Percentiles rank a stretch among this genome's conserved stretches.
Evolutionary conservation across 768 basidiomycete genomes (phyloP).

Genomic region (Pleurotus ostreatus): DNA sequence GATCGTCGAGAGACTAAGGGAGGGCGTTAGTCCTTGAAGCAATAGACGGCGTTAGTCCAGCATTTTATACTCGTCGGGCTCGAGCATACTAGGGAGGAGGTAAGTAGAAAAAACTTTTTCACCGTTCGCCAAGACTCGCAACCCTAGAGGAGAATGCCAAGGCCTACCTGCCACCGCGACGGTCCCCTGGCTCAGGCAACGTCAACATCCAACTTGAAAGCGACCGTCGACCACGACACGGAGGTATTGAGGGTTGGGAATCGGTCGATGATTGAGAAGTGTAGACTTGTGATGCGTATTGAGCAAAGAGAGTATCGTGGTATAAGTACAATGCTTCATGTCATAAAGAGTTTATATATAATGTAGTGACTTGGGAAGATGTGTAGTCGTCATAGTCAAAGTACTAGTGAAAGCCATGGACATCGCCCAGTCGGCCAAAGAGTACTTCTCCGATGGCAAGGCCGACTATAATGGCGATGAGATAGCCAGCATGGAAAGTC

Average conservation of each 20-base stretch:
- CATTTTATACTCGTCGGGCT: slow-evolving; percentile 7
- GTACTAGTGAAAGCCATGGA: slow-evolving; percentile 9
- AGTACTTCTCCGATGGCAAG: slow-evolving; percentile 70
- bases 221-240: no score
- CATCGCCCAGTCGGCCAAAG: slow-evolving; percentile 52
- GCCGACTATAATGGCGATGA: slow-evolving; percentile 70
- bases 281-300: no score
- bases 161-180: not conserved
- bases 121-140: not conserved
- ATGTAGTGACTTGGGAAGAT: not conserved
- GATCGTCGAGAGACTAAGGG: not conserved
- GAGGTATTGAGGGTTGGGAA: no score
- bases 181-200: not conserved
- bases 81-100: not conserved
- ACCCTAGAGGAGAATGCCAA: no score
- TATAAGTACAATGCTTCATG: not conserved
- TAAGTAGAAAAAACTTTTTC: slow-evolving; percentile 6
- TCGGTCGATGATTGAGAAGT: no score
- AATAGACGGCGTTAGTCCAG: not conserved
- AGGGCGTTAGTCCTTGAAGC: not conserved
- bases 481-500: slow-evolving; percentile 79
- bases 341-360: not conserved
- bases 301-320: no score
- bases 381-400: not conserved
- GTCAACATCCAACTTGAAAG: no score